Base-by-base conservation (phyloP, 495 filamentous ascomycete species). In the Annulohypoxylon maeteangense region DNA sequence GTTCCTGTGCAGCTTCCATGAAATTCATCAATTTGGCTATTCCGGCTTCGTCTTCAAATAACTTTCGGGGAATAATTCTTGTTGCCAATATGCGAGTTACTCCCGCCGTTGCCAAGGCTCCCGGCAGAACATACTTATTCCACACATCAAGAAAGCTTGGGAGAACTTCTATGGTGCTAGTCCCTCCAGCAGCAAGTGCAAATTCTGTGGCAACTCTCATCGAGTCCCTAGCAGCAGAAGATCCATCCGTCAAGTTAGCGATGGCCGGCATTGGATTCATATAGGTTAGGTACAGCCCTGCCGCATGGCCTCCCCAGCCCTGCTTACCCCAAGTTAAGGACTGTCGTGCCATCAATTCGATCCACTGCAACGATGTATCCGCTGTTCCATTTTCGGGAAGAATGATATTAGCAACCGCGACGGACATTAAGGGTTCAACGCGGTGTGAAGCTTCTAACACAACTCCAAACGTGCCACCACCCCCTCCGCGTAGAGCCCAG, bases 401-500 rank as follows among this genome's bases (percentile, higher is more conserved):
- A 31, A 77, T 84, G 22, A 86, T 77, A 47, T 78, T 78, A 12
- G 78, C 73, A 0, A 76, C 64, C 11, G 81, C 71, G 16, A 83
- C 70, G 2, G 81, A 80, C 20, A 79, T 74, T 31, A 68, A 67
- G 11, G 73, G 70, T 7, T 74, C 69, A 12, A 82, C 84, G 14
- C 81, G 81, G 42, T 84, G 63, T 0, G 85, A 86, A 44, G 79
- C 79, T 40, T 78, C 80, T 10, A 85, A 78, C 18, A 87, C 80
- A 16, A 88, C 78, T 8, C 84, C 87, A 64, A 86, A 88, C 18
- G 83, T 87, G 14, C 85, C 82, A 6, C 86, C 86, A 12, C 87
- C 87, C 3, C 87, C 87, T 8, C 87, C 87, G 23, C 87, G 80
- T 23, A 90, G 75, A 18, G 89, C 89, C 86, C 86, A 90, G 75